Base-by-base conservation (phyloP, 225 moss, liverwort and hornwort genomes). In the Asterella californica region DNA sequence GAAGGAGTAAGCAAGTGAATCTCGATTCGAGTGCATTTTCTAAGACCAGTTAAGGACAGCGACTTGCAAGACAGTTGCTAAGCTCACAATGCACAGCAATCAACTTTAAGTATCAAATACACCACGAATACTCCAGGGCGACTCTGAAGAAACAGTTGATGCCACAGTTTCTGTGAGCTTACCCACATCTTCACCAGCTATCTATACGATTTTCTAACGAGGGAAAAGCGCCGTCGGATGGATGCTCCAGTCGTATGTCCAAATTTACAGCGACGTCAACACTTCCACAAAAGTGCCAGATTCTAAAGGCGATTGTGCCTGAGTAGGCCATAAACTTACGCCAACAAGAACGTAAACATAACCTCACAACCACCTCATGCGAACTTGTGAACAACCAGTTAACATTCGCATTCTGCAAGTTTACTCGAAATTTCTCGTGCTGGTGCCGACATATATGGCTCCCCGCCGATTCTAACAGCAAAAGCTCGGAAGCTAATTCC, bases 1-100 rank as follows among this genome's bases (percentile, higher is more conserved):
- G 89, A 83, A 24, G 94, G 86, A 6, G 96, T 91, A 75, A 97
- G 91, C 57, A 97, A 85, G 84, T 97, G 96, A 85, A 97, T 97
- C 91, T 97, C 96, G 76, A 97, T 90, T 72, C 96, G 89, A 48
- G 96, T 97, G 82, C 96, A 97, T 92, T 97, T 97, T 90, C 96
- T 97, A 81, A 67, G 52, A 17, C 38, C 9, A 32, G 79, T 90
- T 85, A 86, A 88, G 83, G 69, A 79, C 22, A 21, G 53, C n/a
- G 19, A 53, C 32, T 48, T 6, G 72, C 46, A 49, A 53, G 18
- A 36, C 17, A 34, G 10, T 52, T 61, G 9, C 24, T 36, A 48
- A n/a, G 25, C 6, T 37, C 10, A 32, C 38, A 42, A 18, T 37
- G 7, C 4, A 69, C 18, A 48, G 24, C 22, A 17, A 42, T 25